phyloP scores from a whole-genome alignment of 352 stramenopile genomes.

The Pelagophyceae sp. region DNA sequence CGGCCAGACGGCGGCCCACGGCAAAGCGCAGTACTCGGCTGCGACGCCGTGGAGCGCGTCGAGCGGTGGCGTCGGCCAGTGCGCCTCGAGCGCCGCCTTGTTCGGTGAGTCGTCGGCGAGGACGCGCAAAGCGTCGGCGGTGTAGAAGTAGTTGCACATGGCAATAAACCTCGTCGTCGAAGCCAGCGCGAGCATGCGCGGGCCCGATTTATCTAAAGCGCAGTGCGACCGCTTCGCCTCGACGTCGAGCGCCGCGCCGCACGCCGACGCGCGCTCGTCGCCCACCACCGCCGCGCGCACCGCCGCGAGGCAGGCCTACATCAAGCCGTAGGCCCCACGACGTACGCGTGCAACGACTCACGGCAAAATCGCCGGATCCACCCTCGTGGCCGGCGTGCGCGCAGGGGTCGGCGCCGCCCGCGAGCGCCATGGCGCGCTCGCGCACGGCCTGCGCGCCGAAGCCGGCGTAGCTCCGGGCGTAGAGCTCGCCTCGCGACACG shows the following conservation, averaged over 20 bases:
- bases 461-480: background rate
- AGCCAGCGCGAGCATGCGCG: background rate
- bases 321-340: too few species aligned
- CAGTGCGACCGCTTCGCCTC: background rate
- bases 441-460: background rate
- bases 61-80: background rate
- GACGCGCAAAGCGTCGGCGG: background rate
- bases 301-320: background rate
- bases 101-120: background rate
- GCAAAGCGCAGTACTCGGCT: background rate
- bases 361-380: background rate
- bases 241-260: background rate
- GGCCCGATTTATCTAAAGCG: background rate
- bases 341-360: too few species aligned
- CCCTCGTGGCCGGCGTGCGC: background rate
- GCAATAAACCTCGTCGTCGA: background rate
- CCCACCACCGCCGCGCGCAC: background rate
- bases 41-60: background rate
- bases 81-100: background rate
- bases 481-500: background rate
- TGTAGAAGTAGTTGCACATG: slow-evolving; percentile 10
- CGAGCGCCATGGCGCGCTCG: background rate
- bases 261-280: background rate
- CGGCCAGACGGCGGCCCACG: background rate
- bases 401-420: background rate